Evolutionary conservation across 2,329 filamentous ascomycete species (phyloP).

Genomic region (Epicoccum nigrum): DNA sequence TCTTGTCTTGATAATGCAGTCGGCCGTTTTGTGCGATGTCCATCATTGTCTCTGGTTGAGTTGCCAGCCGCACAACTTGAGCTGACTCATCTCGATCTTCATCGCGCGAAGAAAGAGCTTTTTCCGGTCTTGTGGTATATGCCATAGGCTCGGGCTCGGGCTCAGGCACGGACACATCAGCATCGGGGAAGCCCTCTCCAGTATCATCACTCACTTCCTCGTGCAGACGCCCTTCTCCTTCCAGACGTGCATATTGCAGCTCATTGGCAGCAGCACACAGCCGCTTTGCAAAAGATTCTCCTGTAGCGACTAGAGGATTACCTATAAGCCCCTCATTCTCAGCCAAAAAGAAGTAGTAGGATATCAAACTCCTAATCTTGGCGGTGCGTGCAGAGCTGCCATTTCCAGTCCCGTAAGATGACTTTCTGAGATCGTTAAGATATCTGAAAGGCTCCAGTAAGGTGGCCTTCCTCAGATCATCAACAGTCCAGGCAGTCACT

Average conservation of each 20-base stretch:
- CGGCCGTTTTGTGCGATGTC: too few relatives aligned
- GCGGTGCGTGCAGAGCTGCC: background rate
- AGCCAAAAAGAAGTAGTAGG: slow-evolving; percentile 21
- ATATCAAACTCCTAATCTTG: slow-evolving; percentile 13
- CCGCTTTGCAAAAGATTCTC: background rate
- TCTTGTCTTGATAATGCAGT: too few relatives aligned
- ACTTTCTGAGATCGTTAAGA: slow-evolving; percentile 6
- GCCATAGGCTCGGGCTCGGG: too few relatives aligned
- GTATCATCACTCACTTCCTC: too few relatives aligned
- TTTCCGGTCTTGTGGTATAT: too few relatives aligned
- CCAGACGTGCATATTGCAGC: background rate
- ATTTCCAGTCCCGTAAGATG: background rate
- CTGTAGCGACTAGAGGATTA: background rate
- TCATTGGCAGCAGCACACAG: slow-evolving; percentile 6
- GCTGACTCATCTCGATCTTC: too few relatives aligned
- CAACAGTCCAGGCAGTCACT: background rate
- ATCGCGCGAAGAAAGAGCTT: too few relatives aligned
- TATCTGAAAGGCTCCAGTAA: slow-evolving; percentile 3
- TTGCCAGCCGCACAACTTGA: too few relatives aligned
- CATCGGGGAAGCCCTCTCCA: background rate
- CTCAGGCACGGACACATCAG: background rate
- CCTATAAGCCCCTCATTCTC: slow-evolving; percentile 17
- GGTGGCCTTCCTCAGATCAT: background rate
- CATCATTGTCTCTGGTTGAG: too few relatives aligned
- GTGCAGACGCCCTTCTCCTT: too few relatives aligned